phyloP scores from a whole-genome alignment of 2,329 filamentous ascomycete genomes.

The Cladorrhinum sp. region DNA sequence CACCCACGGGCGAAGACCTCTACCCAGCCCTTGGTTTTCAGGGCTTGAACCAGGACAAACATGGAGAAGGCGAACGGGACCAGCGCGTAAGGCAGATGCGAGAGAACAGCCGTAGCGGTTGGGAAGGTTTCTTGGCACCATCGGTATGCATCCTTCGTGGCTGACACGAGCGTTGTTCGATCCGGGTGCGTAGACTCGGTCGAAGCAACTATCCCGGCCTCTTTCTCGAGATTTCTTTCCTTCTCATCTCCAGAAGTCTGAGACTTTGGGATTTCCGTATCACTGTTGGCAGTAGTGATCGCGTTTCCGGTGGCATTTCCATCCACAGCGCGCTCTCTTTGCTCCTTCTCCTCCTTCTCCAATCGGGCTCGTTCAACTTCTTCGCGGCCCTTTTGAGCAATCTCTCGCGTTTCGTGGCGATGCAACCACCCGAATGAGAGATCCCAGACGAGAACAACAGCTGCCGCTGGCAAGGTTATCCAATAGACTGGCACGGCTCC shows the following conservation, averaged over 20 bases:
- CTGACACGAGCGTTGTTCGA: constrained; percentile 51
- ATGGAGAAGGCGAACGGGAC: constrained; percentile 71
- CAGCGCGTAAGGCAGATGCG: constrained; percentile 64
- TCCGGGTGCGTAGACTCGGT: neutral
- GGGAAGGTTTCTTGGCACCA: constrained; percentile 71
- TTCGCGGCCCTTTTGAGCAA: constrained; percentile 54
- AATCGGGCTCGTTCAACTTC: constrained; percentile 45
- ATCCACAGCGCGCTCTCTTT: constrained; percentile 2
- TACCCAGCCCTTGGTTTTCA: constrained; percentile 74
- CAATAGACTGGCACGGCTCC: constrained; percentile 60
- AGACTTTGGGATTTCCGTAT: neutral
- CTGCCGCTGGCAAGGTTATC: constrained; percentile 66
- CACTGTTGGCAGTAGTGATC: neutral
- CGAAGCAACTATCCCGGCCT: neutral
- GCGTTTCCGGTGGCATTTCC: neutral
- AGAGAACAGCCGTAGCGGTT: constrained; percentile 61
- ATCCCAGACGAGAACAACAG: constrained; percentile 68
- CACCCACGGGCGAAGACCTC: constrained; percentile 70
- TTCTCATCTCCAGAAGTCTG: neutral
- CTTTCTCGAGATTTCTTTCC: constrained; percentile 18
- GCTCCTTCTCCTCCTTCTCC: constrained; percentile 38
- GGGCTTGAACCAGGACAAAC: constrained; percentile 70
- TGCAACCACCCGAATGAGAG: constrained; percentile 60
- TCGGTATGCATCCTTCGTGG: constrained; percentile 42
- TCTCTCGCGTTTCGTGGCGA: constrained; percentile 59